Percentiles rank a stretch among this genome's conserved stretches.
Evolutionary conservation across 352 stramenopile genomes (phyloP).

Genomic region (Phytophthora ramorum): DNA sequence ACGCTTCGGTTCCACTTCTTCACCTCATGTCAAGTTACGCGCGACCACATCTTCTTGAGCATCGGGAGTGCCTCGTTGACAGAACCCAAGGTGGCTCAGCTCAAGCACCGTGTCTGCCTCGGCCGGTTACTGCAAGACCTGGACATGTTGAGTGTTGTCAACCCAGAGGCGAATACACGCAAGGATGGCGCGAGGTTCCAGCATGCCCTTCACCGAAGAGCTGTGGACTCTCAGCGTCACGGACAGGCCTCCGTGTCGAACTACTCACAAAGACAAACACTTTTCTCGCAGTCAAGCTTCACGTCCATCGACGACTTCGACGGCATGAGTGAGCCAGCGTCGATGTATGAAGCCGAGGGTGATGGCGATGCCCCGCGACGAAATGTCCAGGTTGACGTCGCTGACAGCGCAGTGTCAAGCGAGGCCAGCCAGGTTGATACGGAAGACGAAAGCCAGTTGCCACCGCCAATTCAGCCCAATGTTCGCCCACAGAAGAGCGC

Average conservation of each 20-base stretch:
- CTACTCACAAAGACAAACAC: constrained; percentile 50
- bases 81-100: constrained; percentile 60
- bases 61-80: constrained; percentile 70
- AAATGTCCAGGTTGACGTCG: constrained; percentile 11
- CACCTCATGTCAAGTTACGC: constrained; percentile 76
- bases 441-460: constrained; percentile 11
- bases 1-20: constrained; percentile 74
- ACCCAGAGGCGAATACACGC: constrained; percentile 33
- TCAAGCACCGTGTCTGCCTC: constrained; percentile 72
- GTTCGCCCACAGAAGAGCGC: constrained; percentile 17
- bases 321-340: constrained; percentile 31
- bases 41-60: constrained; percentile 76
- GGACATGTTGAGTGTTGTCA: constrained; percentile 57
- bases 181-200: constrained; percentile 41
- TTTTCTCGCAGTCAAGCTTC: constrained; percentile 52
- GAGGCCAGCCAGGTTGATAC: not conserved
- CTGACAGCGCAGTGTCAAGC: constrained; percentile 1
- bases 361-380: constrained; percentile 10
- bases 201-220: constrained; percentile 38
- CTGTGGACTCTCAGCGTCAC: not conserved
- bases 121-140: constrained; percentile 72
- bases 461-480: constrained; percentile 21
- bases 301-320: constrained; percentile 42
- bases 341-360: constrained; percentile 24
- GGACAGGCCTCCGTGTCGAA: constrained; percentile 30